Evolutionary conservation across 352 stramenopile species (phyloP), one percentile per base, ranked within the genome.

Genomic region (Globisporangium viniferum): DNA sequence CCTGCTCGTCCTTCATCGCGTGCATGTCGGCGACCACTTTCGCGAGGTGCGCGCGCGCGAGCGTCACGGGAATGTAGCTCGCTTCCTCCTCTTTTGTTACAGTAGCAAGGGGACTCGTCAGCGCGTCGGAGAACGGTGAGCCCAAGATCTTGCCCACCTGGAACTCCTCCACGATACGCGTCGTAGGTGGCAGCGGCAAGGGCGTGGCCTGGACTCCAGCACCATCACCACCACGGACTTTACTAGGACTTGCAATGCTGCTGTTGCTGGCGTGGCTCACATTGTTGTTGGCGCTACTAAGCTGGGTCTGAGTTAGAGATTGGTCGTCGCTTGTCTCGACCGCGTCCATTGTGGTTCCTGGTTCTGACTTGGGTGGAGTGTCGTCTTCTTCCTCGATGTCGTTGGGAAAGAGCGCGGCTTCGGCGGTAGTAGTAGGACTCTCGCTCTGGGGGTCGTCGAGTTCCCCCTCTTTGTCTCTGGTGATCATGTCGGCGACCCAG

Each of bases 11-110:
- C 69, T 95, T 91, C 76, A 93, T 88, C 48, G 69, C 54, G 69
- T 90, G 85, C 84, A 95, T 93, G 48, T 93, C 88, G 5, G 78
- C 61, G 29, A 95, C 88, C 4, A 93, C 88, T n/a, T 81, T 80
- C 7, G 73, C 67, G 5, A 95, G 56, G 56, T 94, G 84, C 5
- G 71, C 60, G 15, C 76, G 75, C 12, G 88, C 88, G 0, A 95
- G 70, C 1, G 80, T 70, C 54, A 93, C 87, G 4, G 87, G 87
- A 41, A 95, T 93, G 67, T 93, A 95, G 59, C 44, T 71, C 14
- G 72, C 67, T 68, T 87, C 79, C 41, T 91, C 80, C 8, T 75
- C 77, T 3, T 49, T 49, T 8, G 41, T 22, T 70, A 65, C 1
- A 44, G 70, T 18, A 62, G 54, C 6, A 60, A 35, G 8, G 54